Evolutionary conservation across 257 asterid species (phyloP), one percentile per base, ranked within the genome.

Genomic region (Fraxinus quadrangulata): DNA sequence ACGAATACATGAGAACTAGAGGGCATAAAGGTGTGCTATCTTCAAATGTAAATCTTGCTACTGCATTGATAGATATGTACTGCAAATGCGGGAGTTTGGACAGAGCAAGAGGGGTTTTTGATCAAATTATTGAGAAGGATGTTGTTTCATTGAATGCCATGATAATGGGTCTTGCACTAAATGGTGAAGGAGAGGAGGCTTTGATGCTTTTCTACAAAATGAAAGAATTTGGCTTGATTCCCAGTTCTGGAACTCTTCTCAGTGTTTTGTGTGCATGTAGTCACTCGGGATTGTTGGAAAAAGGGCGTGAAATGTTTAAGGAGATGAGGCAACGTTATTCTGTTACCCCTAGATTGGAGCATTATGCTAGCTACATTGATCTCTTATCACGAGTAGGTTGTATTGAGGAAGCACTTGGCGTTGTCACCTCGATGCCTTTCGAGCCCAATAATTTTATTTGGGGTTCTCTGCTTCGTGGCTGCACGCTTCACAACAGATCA

Each of bases 31-130:
- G 83, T 10, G 47, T 91, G 47, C 59, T 86, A 37, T 80, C 85
- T 39, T 83, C 89, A 7, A 93, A 93, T 68, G 88, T 75, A 51
- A 89, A 87, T 76, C 92, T 93, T 34, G 97, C 90, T 1, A 93
- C 97, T 67, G 86, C 97, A 68, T 74, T 91, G 82, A 93, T 91
- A 75, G 92, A 90, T 79, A 91, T 93, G 97, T 91, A 91, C 70
- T 81, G 88, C 12, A 91, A 93, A 86, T 93, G 97, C 39, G 97
- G 97, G 73, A 76, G 78, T 70, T 74, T 93, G 82, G 91, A 82
- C 17, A 79, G 68, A 54, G 94, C 96, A 23, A 73, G 78, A 54
- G 74, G 74, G 47, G 86, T 86, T 37, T 92, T 88, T 51, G 74
- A 84, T 34, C 84, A 78, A 71, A 83, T 90, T 75, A 79, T 71